Percentiles rank a stretch among this genome's conserved stretches.
These are phyloP conservation scores for Adansonia rubrostipa DNA, from an alignment of 441 rosid species.

Conservation along the genomic window DNA sequence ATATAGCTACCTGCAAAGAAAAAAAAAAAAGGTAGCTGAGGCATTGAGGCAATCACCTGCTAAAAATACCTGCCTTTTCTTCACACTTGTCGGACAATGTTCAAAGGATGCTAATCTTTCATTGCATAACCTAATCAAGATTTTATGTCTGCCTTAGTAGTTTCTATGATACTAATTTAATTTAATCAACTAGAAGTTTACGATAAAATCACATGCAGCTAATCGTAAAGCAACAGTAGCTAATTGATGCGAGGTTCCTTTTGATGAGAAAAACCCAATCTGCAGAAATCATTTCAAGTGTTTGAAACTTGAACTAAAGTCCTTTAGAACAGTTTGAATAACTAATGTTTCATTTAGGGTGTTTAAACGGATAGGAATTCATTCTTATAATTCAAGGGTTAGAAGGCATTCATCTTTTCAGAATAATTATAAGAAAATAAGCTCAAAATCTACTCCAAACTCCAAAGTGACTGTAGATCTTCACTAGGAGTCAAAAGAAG, in stretches of 20 bases:
- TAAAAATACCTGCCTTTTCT: constrained; percentile 23
- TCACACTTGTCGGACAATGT: not conserved
- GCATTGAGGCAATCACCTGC: not conserved
- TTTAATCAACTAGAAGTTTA: too few species aligned
- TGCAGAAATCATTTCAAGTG: not conserved
- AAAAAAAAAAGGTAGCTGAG: not conserved
- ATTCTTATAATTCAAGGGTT: not conserved
- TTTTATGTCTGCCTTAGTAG: not conserved
- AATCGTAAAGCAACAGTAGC: too few species aligned
- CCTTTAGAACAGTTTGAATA: not conserved
- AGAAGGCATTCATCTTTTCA: too few species aligned
- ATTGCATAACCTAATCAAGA: not conserved
- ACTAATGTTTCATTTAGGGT: not conserved
- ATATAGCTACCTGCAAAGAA: constrained; percentile 24
- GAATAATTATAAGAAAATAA: too few species aligned
- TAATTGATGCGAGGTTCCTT: not conserved
- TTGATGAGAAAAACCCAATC: not conserved
- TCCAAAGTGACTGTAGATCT: not conserved
- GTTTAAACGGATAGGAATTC: not conserved
- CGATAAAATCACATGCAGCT: too few species aligned
- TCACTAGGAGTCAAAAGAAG: constrained; percentile 33
- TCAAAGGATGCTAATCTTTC: constrained; percentile 14
- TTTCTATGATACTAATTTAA: too few species aligned
- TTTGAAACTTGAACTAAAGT: not conserved
- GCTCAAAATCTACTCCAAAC: not conserved